A percentile compares a stretch with the other conserved stretches of the same genome.
phyloP scores from a whole-genome alignment of 2,329 filamentous ascomycete genomes.

The Arthrobotrys sphaeroides region DNA sequence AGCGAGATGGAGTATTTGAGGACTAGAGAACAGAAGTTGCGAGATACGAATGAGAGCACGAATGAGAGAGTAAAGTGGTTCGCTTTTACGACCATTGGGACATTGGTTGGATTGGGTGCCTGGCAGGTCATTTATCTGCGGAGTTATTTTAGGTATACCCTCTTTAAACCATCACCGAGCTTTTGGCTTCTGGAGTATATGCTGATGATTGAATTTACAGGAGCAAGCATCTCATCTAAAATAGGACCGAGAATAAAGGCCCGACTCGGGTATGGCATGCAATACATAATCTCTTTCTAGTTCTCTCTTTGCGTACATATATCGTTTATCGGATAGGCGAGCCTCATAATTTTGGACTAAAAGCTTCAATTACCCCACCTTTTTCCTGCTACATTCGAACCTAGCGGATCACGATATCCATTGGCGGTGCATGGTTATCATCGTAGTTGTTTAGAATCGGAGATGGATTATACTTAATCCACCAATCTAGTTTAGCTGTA shows the following conservation, averaged over 20 bases:
- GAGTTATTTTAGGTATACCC: conserved; percentile 95
- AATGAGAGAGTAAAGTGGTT: conserved; percentile 99
- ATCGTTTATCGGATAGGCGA: conserved; percentile 35
- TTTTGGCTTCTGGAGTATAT: neutral
- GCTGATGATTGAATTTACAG: conserved; percentile 60
- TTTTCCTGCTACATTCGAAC: neutral
- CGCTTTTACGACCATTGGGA: conserved; percentile 88
- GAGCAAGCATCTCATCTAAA: conserved; percentile 75
- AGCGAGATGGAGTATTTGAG: conserved; percentile 96
- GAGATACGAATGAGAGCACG: conserved; percentile 99
- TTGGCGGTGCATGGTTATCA: neutral
- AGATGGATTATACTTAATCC: neutral
- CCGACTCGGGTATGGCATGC: conserved; percentile 19
- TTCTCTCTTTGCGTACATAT: conserved; percentile 46
- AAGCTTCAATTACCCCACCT: conserved; percentile 10
- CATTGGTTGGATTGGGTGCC: conserved; percentile 85
- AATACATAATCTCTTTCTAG: conserved; percentile 35
- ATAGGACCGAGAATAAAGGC: neutral
- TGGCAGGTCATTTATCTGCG: conserved; percentile 99
- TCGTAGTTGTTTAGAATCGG: neutral
- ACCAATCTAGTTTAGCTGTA: neutral
- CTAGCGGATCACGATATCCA: neutral
- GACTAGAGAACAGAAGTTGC: conserved; percentile 86
- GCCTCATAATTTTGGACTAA: conserved; percentile 31
- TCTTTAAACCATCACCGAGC: conserved; percentile 56